Percentiles rank a stretch among this genome's conserved stretches.
Conservation (phyloP, 176 grass and related monocot genomes). For the Eragrostis nindensis region DNA sequence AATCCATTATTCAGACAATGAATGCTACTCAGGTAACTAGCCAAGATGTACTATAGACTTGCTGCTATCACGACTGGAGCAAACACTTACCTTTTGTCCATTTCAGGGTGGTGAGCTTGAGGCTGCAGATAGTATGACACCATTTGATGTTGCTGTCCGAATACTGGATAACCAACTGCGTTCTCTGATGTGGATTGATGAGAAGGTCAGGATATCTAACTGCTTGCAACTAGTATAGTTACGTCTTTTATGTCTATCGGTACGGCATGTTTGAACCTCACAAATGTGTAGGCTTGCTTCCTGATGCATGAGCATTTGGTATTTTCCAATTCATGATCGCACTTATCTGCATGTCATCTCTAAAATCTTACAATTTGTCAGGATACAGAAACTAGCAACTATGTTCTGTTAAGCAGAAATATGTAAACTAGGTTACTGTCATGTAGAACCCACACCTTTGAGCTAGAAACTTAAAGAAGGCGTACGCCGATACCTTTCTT, state of each 20-base stretch:
- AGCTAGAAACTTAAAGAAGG: background rate
- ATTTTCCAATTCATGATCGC: background rate
- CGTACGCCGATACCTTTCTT: background rate
- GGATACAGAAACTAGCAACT: slow-evolving; percentile 20
- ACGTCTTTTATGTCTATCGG: background rate
- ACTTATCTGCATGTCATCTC: slow-evolving; percentile 1
- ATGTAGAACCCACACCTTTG: slow-evolving; percentile 20
- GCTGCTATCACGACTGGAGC: background rate
- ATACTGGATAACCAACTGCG: slow-evolving; percentile 97
- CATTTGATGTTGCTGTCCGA: slow-evolving; percentile 96
- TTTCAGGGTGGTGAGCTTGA: slow-evolving; percentile 78
- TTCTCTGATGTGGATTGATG: slow-evolving; percentile 97
- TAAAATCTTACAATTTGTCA: background rate
- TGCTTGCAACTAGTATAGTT: background rate
- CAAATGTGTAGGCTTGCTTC: background rate
- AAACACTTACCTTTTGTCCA: slow-evolving; percentile 34
- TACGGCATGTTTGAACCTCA: background rate
- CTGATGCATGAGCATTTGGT: background rate
- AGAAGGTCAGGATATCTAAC: slow-evolving; percentile 64
- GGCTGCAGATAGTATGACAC: slow-evolving; percentile 74
- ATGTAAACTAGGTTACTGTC: slow-evolving; percentile 11
- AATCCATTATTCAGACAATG: slow-evolving; percentile 93
- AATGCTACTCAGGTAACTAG: slow-evolving; percentile 80
- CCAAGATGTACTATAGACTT: slow-evolving; percentile 21
- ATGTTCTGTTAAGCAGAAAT: slow-evolving; percentile 12